phyloP scores from a whole-genome alignment of 306 rosid species.

The Macrotyloma uniflorum region DNA sequence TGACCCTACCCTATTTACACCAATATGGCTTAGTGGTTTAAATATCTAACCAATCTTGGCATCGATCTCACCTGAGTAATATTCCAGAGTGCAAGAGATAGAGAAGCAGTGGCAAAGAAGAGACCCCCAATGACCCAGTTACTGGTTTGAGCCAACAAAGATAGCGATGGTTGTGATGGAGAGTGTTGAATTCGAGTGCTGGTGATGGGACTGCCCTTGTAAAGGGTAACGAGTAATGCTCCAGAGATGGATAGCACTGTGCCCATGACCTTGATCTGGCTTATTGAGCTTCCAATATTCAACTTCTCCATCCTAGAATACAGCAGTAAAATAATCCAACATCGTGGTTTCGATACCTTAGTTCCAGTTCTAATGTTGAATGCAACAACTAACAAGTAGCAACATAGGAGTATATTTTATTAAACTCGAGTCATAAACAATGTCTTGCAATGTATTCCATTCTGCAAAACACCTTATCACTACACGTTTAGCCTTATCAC shows the following conservation, averaged over 20 bases:
- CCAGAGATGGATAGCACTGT: conserved; percentile 52
- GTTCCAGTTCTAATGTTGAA: not conserved
- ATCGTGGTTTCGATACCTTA: not conserved
- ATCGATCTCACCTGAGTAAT: conserved; percentile 55
- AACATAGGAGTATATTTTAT: not conserved
- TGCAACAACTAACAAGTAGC: not conserved
- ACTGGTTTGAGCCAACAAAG: conserved; percentile 28
- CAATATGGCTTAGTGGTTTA: not conserved
- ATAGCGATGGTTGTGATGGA: not conserved
- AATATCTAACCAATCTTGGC: not conserved
- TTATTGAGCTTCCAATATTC: conserved; percentile 44
- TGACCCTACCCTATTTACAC: too few relatives aligned
- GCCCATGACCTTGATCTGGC: conserved; percentile 49
- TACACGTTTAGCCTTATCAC: too few relatives aligned
- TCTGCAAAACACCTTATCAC: too few relatives aligned
- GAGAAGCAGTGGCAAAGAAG: conserved; percentile 52
- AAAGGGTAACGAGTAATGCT: conserved; percentile 52
- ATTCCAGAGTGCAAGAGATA: conserved; percentile 52
- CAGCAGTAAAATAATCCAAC: not conserved
- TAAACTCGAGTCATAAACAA: not conserved
- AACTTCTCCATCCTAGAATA: conserved; percentile 52
- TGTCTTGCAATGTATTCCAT: not conserved
- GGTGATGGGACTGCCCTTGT: conserved; percentile 57
- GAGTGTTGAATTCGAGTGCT: conserved; percentile 2
- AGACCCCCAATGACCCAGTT: conserved; percentile 66